These are phyloP conservation scores for Aspergillus unguis DNA, from an alignment of 2,329 filamentous ascomycete genomes.

Conservation along the genomic window DNA sequence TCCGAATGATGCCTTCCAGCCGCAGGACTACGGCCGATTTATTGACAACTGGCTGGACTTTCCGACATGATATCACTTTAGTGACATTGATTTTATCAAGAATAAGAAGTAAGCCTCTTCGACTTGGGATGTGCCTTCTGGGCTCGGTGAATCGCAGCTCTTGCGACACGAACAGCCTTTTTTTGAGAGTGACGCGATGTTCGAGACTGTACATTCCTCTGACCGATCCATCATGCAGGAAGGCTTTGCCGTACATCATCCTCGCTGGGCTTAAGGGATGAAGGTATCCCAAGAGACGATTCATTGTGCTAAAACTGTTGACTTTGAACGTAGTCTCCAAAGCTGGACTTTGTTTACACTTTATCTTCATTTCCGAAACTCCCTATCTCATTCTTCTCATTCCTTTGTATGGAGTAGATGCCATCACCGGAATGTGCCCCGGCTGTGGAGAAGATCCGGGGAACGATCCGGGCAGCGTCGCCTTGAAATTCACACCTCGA, in stretches of 20 bases:
- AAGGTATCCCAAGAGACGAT: conserved; percentile 29
- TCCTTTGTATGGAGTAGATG: neutral
- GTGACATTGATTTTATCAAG: conserved; percentile 8
- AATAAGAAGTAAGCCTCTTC: conserved; percentile 56
- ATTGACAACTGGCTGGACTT: conserved; percentile 10
- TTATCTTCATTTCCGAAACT: neutral
- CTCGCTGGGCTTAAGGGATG: conserved; percentile 15
- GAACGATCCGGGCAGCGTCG: neutral
- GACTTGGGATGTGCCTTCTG: conserved; percentile 56
- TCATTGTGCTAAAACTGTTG: conserved; percentile 23
- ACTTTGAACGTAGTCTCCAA: too few species aligned
- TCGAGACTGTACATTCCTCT: conserved; percentile 53
- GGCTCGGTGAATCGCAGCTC: conserved; percentile 47
- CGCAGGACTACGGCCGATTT: conserved; percentile 8
- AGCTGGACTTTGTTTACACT: neutral
- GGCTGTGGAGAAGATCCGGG: neutral
- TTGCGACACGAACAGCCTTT: conserved; percentile 43
- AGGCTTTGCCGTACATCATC: conserved; percentile 42
- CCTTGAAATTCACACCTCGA: neutral
- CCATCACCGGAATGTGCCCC: neutral
- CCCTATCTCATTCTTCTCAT: too few species aligned
- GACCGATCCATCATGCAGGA: conserved; percentile 49
- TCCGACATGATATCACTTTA: neutral
- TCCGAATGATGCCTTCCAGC: conserved; percentile 3
- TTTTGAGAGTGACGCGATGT: conserved; percentile 56